A percentile compares a stretch with the other conserved stretches of the same genome.
Conservation (phyloP, 345 rosid genomes). For the Eucalyptus rudis region DNA sequence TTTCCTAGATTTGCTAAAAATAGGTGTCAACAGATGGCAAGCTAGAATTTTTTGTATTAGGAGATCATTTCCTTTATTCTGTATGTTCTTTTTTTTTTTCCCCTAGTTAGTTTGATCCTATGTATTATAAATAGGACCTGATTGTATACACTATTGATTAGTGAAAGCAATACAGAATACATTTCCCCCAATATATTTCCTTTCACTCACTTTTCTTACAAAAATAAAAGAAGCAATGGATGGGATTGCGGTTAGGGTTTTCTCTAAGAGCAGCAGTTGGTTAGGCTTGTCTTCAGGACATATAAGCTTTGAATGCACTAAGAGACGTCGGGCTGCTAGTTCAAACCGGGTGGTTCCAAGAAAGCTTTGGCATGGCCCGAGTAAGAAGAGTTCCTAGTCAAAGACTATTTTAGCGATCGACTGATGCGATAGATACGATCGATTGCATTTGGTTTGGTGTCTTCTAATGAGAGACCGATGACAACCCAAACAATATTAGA, state of each 20-base stretch:
- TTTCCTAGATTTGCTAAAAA: too few species aligned
- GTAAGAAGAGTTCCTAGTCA: background rate
- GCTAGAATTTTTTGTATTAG: background rate
- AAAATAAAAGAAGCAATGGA: constrained; percentile 26
- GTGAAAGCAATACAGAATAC: background rate
- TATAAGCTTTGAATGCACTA: constrained; percentile 50
- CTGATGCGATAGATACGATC: background rate
- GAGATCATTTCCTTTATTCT: background rate
- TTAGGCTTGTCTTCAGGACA: constrained; percentile 54
- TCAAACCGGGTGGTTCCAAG: constrained; percentile 51
- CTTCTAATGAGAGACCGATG: background rate
- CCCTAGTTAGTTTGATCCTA: background rate
- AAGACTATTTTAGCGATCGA: background rate
- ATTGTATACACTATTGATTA: too few species aligned
- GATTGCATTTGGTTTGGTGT: background rate
- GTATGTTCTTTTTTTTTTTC: background rate
- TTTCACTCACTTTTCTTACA: background rate
- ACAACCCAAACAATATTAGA: background rate
- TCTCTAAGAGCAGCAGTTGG: constrained; percentile 52
- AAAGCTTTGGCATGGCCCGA: constrained; percentile 21
- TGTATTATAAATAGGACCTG: background rate
- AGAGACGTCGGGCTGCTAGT: constrained; percentile 54
- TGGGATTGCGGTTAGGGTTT: constrained; percentile 63
- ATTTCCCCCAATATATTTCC: background rate
- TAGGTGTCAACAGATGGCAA: too few species aligned